Evolutionary conservation across 371 early-diverging fungal species (phyloP).

Genomic region (Saksenaea vasiformis): DNA sequence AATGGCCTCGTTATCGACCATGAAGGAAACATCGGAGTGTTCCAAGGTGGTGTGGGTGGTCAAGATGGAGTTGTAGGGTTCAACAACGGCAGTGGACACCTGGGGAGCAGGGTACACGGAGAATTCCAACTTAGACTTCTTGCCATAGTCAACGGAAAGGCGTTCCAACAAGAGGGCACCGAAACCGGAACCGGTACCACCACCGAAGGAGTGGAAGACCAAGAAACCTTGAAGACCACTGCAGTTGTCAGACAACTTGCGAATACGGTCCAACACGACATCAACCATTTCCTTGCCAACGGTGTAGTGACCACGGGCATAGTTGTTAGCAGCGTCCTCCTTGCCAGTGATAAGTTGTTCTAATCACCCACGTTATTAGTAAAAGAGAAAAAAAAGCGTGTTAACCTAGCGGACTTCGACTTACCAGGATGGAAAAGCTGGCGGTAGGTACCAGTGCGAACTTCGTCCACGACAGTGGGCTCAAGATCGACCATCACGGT

Average conservation of each 20-base stretch:
- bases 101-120: slow-evolving; percentile 99
- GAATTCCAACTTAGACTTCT: slow-evolving; percentile 99
- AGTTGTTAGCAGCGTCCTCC: slow-evolving; percentile 99
- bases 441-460: slow-evolving; percentile 94
- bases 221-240: slow-evolving; percentile 97
- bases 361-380: no score
- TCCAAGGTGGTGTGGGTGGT: slow-evolving; percentile 97
- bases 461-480: slow-evolving; percentile 97
- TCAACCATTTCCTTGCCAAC: slow-evolving; percentile 99
- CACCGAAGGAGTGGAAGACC: slow-evolving; percentile 99
- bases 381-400: no score
- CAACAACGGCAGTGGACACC: slow-evolving; percentile 97
- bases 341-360: slow-evolving; percentile 98
- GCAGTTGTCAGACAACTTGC: slow-evolving; percentile 98
- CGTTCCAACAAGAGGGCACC: slow-evolving; percentile 98
- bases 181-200: slow-evolving; percentile 99
- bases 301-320: slow-evolving; percentile 99
- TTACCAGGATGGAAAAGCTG: slow-evolving; percentile 97
- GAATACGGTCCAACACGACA: slow-evolving; percentile 94
- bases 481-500: slow-evolving; percentile 98
- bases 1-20: slow-evolving; percentile 95
- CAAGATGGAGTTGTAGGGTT: slow-evolving; percentile 99
- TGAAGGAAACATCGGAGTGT: slow-evolving; percentile 95
- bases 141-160: slow-evolving; percentile 96
- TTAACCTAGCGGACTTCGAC: slow-evolving; percentile 70